phyloP scores from a whole-genome alignment of 2,329 filamentous ascomycete species.

The Hymenoscyphus salicellus region DNA sequence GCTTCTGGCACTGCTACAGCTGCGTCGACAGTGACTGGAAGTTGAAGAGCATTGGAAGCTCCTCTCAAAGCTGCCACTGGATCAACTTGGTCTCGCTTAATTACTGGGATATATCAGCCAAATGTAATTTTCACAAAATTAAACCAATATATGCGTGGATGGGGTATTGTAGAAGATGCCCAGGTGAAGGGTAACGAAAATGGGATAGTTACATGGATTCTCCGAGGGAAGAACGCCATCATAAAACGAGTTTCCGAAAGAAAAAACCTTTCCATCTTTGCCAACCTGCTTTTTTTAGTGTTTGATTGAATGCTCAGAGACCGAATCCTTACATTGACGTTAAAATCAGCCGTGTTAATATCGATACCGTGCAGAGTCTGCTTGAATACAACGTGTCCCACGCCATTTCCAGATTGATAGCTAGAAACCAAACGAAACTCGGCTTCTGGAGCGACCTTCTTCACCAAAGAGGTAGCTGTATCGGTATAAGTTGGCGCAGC shows the following conservation, averaged over 20 bases:
- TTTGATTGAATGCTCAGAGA: not conserved
- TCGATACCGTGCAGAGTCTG: conserved; percentile 57
- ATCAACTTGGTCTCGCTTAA: conserved; percentile 43
- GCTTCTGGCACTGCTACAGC: conserved; percentile 15
- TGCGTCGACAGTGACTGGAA: conserved; percentile 12
- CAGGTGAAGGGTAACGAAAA: too few relatives aligned
- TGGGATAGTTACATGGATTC: conserved; percentile 27
- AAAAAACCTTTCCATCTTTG: conserved; percentile 54
- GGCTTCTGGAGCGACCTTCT: conserved; percentile 37
- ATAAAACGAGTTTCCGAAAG: conserved; percentile 51
- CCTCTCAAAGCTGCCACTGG: conserved; percentile 43
- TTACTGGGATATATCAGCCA: conserved; percentile 21
- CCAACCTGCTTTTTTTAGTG: conserved; percentile 45
- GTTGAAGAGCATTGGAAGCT: conserved; percentile 14
- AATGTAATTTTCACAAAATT: not conserved
- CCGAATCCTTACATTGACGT: conserved; percentile 17
- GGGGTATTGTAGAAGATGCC: too few relatives aligned
- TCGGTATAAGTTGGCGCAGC: conserved; percentile 38
- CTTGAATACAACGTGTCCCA: conserved; percentile 58
- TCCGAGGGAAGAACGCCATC: conserved; percentile 44
- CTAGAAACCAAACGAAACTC: conserved; percentile 51
- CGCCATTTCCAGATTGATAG: conserved; percentile 47
- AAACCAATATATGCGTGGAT: too few relatives aligned
- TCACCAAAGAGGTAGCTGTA: conserved; percentile 45
- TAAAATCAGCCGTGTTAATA: conserved; percentile 51